Evolutionary conservation across 352 stramenopile species (phyloP).

Genomic region (Albugo laibachii): DNA sequence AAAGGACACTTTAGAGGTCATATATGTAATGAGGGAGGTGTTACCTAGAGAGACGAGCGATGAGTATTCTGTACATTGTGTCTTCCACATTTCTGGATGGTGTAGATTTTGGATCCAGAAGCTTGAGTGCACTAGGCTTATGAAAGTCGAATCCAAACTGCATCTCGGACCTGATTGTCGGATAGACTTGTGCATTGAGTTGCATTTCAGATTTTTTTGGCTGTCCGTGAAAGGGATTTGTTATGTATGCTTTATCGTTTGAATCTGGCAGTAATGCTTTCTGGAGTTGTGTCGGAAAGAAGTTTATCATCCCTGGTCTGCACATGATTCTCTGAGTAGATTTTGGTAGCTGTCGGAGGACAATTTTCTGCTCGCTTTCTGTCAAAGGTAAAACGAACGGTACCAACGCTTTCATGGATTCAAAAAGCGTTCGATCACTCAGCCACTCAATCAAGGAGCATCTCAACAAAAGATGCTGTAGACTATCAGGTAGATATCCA

Average conservation of each 20-base stretch:
- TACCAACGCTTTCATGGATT: conserved; percentile 45
- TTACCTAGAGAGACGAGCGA: too few species aligned
- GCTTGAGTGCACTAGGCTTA: too few species aligned
- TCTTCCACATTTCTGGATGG: too few species aligned
- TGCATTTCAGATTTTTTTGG: too few species aligned
- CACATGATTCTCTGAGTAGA: conserved; percentile 54
- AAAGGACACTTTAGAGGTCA: too few species aligned
- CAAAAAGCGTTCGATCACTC: conserved; percentile 47
- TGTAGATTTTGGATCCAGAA: too few species aligned
- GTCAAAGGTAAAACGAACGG: conserved; percentile 59
- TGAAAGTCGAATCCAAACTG: too few species aligned
- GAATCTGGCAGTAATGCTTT: conserved; percentile 21
- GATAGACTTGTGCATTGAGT: too few species aligned
- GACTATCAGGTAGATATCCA: conserved; percentile 26
- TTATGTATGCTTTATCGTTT: not conserved
- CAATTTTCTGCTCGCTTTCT: conserved; percentile 31
- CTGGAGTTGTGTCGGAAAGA: conserved; percentile 38
- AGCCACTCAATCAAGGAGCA: conserved; percentile 71
- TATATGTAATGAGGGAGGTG: too few species aligned
- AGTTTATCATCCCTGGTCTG: conserved; percentile 35
- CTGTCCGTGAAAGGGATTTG: too few species aligned
- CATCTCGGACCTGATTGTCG: too few species aligned
- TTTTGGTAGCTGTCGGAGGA: conserved; percentile 47
- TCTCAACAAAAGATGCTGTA: conserved; percentile 40
- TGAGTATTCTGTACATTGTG: too few species aligned